These are phyloP conservation scores for Yamadazyma scolyti DNA, from an alignment of 805 yeast species.

Conservation along the genomic window DNA sequence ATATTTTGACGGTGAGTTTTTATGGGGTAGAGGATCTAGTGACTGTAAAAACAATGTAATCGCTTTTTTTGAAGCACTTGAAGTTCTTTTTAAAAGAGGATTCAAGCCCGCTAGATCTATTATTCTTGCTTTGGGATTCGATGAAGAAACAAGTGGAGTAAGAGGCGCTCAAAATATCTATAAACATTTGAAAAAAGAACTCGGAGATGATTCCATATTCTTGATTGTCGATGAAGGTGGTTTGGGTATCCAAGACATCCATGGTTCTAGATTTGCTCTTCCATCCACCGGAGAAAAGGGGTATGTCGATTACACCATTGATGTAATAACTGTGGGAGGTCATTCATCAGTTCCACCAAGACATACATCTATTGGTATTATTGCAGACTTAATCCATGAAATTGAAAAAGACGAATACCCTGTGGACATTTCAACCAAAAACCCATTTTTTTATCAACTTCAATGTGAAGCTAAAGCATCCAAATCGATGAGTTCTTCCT, in stretches of 20 bases:
- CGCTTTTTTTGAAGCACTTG: slow-evolving; percentile 64
- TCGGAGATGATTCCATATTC: slow-evolving; percentile 58
- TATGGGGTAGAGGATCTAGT: slow-evolving; percentile 77
- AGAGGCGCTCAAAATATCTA: slow-evolving; percentile 58
- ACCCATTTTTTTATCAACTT: slow-evolving; percentile 56
- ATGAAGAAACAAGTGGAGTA: slow-evolving; percentile 69
- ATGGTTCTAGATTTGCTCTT: slow-evolving; percentile 55
- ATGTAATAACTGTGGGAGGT: slow-evolving; percentile 65
- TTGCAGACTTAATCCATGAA: slow-evolving; percentile 52
- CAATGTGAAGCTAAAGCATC: slow-evolving; percentile 54
- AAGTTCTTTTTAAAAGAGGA: slow-evolving; percentile 49
- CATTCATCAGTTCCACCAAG: slow-evolving; percentile 77
- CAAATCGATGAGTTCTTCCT: slow-evolving; percentile 14
- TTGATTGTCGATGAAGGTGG: slow-evolving; percentile 68
- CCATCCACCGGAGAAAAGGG: slow-evolving; percentile 48
- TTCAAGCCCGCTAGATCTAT: slow-evolving; percentile 60
- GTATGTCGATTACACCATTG: slow-evolving; percentile 45
- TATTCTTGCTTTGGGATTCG: slow-evolving; percentile 67
- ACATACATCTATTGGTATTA: slow-evolving; percentile 75
- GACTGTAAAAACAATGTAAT: slow-evolving; percentile 74
- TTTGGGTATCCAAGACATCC: slow-evolving; percentile 46
- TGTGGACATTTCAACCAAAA: slow-evolving; percentile 43
- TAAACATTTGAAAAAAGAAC: slow-evolving; percentile 43
- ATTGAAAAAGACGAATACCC: slow-evolving; percentile 57
- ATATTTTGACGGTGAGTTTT: slow-evolving; percentile 56